Evolutionary conservation across 495 filamentous ascomycete species (phyloP).

Genomic region (Aspergillus saccharolyticus): DNA sequence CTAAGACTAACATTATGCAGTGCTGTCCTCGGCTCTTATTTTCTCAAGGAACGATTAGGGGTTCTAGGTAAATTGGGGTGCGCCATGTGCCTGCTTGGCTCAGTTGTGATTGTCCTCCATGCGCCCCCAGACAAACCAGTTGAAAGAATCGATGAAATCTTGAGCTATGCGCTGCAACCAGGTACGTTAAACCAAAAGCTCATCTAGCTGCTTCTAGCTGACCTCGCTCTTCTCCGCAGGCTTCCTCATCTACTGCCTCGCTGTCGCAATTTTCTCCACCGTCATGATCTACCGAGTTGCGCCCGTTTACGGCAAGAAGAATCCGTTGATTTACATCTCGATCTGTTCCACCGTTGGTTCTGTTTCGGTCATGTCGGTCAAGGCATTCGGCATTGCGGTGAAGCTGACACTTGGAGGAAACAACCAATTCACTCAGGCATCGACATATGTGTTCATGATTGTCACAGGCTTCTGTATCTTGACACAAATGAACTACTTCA

Average conservation of each 20-base stretch:
- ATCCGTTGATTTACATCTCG: slow-evolving; percentile 90
- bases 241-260: slow-evolving; percentile 76
- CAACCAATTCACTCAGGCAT: slow-evolving; percentile 90
- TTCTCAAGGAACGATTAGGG: slow-evolving; percentile 83
- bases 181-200: slow-evolving; percentile 49
- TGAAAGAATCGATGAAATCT: slow-evolving; percentile 77
- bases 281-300: slow-evolving; percentile 96
- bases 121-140: slow-evolving; percentile 92
- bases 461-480: slow-evolving; percentile 88
- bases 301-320: slow-evolving; percentile 84
- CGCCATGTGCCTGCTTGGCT: slow-evolving; percentile 92
- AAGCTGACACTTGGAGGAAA: slow-evolving; percentile 87
- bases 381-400: slow-evolving; percentile 93
- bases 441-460: slow-evolving; percentile 95
- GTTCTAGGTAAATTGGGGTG: slow-evolving; percentile 89
- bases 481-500: slow-evolving; percentile 99
- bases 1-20: slow-evolving; percentile 37
- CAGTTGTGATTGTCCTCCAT: slow-evolving; percentile 95
- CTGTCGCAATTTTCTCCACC: slow-evolving; percentile 73
- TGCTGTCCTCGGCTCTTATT: slow-evolving; percentile 89
- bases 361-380: slow-evolving; percentile 96
- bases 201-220: not conserved
- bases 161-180: slow-evolving; percentile 81
- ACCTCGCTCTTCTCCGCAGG: slow-evolving; percentile 42
- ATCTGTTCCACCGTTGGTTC: slow-evolving; percentile 97